Conservation (phyloP, 2,329 filamentous ascomycete genomes). For the Arthrobotrys conoides region DNA sequence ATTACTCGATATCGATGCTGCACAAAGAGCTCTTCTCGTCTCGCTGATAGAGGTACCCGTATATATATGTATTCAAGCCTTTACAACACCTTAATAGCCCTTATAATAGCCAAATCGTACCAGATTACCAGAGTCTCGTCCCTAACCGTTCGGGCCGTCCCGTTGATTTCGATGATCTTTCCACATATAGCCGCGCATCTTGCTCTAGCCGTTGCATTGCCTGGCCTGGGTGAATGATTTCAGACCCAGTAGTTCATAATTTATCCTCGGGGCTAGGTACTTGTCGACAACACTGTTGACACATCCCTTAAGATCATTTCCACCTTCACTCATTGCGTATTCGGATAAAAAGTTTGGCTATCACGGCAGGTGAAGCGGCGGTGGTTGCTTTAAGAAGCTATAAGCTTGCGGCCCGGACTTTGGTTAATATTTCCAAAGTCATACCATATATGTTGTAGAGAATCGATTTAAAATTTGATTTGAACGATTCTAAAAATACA, state of each 20-base stretch:
- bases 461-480: too few species aligned
- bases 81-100: too few species aligned
- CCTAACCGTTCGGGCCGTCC: constrained; percentile 46
- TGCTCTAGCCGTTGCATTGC: constrained; percentile 11
- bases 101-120: constrained; percentile 18
- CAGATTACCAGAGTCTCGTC: constrained; percentile 5
- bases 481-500: too few species aligned
- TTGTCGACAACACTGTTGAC: not conserved
- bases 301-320: not conserved
- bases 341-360: not conserved
- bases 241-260: constrained; percentile 63
- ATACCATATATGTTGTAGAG: constrained; percentile 66
- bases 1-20: too few species aligned
- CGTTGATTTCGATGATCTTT: constrained; percentile 55
- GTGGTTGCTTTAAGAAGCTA: constrained; percentile 40
- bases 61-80: too few species aligned
- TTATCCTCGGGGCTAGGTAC: constrained; percentile 7
- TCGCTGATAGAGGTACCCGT: too few species aligned
- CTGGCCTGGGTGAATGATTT: constrained; percentile 13
- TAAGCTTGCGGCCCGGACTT: constrained; percentile 59
- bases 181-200: not conserved
- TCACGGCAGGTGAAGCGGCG: not conserved
- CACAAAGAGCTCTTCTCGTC: too few species aligned
- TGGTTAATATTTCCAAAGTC: constrained; percentile 64
- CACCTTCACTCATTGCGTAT: too few species aligned